Percentiles rank a stretch among this genome's conserved stretches.
Conservation (phyloP, 371 early-diverging fungal genomes). For the Mucor circinelloides region DNA sequence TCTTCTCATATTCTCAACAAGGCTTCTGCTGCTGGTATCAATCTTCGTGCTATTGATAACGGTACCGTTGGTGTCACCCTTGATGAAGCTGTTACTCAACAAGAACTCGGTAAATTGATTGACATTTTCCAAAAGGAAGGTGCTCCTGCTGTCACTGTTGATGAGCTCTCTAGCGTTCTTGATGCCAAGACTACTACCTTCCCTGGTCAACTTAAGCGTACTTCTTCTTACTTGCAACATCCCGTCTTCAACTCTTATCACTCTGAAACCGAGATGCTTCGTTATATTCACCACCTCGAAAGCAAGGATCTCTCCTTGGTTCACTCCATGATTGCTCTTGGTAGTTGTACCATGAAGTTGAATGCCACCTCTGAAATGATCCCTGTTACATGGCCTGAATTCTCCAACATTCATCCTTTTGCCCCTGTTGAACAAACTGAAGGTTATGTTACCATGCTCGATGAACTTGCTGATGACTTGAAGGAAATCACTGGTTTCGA, state of each 20-base stretch:
- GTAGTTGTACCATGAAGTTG: slow-evolving; percentile 98
- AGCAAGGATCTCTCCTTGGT: slow-evolving; percentile 94
- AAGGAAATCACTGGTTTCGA: slow-evolving; percentile 93
- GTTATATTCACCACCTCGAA: slow-evolving; percentile 92
- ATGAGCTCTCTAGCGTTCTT: slow-evolving; percentile 43
- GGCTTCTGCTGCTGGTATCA: slow-evolving; percentile 81
- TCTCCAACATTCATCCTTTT: slow-evolving; percentile 94
- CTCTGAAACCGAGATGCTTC: slow-evolving; percentile 98
- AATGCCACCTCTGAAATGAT: slow-evolving; percentile 98
- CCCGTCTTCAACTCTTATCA: slow-evolving; percentile 93
- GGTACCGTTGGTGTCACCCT: slow-evolving; percentile 81
- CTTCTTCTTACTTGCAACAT: slow-evolving; percentile 79
- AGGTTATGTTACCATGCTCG: slow-evolving; percentile 86
- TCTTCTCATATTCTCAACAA: slow-evolving; percentile 66
- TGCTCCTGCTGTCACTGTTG: slow-evolving; percentile 50
- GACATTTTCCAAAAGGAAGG: slow-evolving; percentile 67
- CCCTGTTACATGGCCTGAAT: slow-evolving; percentile 97
- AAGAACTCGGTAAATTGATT: slow-evolving; percentile 79
- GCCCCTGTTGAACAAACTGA: slow-evolving; percentile 90
- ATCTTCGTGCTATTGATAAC: slow-evolving; percentile 81
- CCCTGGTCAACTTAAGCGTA: slow-evolving; percentile 72
- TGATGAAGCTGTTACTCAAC: slow-evolving; percentile 87
- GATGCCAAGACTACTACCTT: slow-evolving; percentile 52
- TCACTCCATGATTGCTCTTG: slow-evolving; percentile 98
- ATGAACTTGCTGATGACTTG: slow-evolving; percentile 86